phyloP scores from a whole-genome alignment of 805 yeast genomes.

The Candida jianshihensis region DNA sequence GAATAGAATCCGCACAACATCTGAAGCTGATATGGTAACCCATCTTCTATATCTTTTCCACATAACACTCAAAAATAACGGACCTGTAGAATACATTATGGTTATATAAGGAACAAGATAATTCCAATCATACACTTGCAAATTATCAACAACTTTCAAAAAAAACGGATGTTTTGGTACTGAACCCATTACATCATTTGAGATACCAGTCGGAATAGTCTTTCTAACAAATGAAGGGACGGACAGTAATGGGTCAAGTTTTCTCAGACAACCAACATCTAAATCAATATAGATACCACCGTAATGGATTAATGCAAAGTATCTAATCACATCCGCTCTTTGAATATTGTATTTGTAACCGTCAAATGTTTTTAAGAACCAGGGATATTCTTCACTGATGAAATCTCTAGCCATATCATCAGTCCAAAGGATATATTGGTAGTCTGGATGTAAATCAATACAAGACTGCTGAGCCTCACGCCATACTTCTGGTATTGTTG shows the following conservation, averaged over 20 bases:
- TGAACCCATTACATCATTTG: slow-evolving; percentile 90
- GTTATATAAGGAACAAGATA: slow-evolving; percentile 87
- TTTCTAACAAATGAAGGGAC: slow-evolving; percentile 84
- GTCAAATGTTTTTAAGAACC: slow-evolving; percentile 81
- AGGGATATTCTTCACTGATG: slow-evolving; percentile 71
- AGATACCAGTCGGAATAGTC: slow-evolving; percentile 84
- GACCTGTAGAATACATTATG: slow-evolving; percentile 92
- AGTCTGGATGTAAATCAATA: slow-evolving; percentile 77
- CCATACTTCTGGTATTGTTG: slow-evolving; percentile 78
- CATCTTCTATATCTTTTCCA: slow-evolving; percentile 85
- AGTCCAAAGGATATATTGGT: slow-evolving; percentile 85
- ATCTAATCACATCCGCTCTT: slow-evolving; percentile 87
- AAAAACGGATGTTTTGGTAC: slow-evolving; percentile 85
- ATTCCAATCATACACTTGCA: slow-evolving; percentile 55
- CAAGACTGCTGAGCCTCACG: slow-evolving; percentile 69
- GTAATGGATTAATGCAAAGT: slow-evolving; percentile 72
- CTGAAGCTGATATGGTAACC: slow-evolving; percentile 57
- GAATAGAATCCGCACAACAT: slow-evolving; percentile 59
- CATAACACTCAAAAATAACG: slow-evolving; percentile 75
- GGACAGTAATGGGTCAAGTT: slow-evolving; percentile 71
- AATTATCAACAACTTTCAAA: slow-evolving; percentile 55
- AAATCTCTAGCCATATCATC: slow-evolving; percentile 77
- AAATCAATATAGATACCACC: slow-evolving; percentile 90
- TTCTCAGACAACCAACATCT: slow-evolving; percentile 80
- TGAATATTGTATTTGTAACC: slow-evolving; percentile 73